Evolutionary conservation across 495 filamentous ascomycete species (phyloP), one percentile per base, ranked within the genome.

Genomic region (Podospora fimiseda): DNA sequence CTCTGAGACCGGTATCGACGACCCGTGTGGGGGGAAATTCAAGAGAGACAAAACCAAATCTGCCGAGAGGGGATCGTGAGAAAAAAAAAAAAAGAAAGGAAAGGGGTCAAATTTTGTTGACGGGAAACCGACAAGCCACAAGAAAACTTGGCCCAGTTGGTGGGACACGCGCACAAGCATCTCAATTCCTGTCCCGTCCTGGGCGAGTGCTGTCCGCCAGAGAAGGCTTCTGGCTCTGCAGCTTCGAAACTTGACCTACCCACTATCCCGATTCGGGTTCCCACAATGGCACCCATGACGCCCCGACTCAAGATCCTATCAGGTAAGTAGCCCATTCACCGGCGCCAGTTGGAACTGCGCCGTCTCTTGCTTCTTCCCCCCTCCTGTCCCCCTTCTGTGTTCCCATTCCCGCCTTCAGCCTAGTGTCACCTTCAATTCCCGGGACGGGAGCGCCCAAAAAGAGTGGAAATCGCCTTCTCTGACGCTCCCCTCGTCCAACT

Each of bases 221-320:
- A 55, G 49, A 62, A 56, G 42, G 55, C 47, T 50, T 56, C 56
- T 59, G 54, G 61, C 37, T 51, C 55, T 54, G 59, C 61, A 64
- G 57, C 57, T 56, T 62, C 62, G 60, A 67, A 69, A 67, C 61
- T 54, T 58, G 60, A 48, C 43, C 55, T 53, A 59, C 63, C 65
- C 68, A 65, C 71, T 71, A 73, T 65, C 65, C 69, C 62, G 53
- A 56, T 60, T 67, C 60, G 63, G 67, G 72, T 59, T 60, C 66
- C 68, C 59, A 64, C 65, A 58, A 76, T 76, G 74, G 71, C 71
- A 67, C 74, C 74, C 63, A 63, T 75, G 63, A 68, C 74, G 67
- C 71, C 74, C 61, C 72, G 74, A 71, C 70, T 76, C 58, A 78
- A 73, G 73, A 72, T 75, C 64, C 67, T 78, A 51, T 75, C 74